Evolutionary conservation across 148 eudicot genomes (phyloP), one percentile per base, ranked within the genome.

Genomic region (Vaccinium macrocarpon): DNA sequence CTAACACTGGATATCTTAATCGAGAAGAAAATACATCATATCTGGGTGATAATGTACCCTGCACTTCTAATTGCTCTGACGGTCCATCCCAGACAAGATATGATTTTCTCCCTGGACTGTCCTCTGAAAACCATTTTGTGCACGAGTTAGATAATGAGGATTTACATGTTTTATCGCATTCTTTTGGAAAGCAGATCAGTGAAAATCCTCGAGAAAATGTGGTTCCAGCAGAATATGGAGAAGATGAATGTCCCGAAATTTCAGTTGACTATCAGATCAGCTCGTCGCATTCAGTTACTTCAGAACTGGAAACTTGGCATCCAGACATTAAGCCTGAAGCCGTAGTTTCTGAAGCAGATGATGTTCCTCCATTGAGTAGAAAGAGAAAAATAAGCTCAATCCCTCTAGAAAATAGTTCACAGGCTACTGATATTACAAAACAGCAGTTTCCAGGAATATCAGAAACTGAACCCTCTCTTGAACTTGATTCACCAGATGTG

Each of bases 81-180:
- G 66, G 73, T 59, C 74, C 77, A 55, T 64, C 82, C 71, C 68
- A 83, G 82, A 72, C 80, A 81, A 81, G 86, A 56, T 78, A 86
- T 83, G 84, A 79, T 84, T 83, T 32, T 46, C 70, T 62, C 66
- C 59, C 82, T 85, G 71, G 73, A 48, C 49, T 70, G 84, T 82
- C 88, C 35, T n/a, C 76, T 81, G 89, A 70, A 53, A 71, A 83
- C 56, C 78, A 79, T 72, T 84, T 85, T 32, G 70, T 82, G 74
- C 82, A 23, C 75, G 89, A 89, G 57, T 77, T 85, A 76, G 89
- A 82, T 72, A 55, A 86, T 79, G 85, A 77, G 57, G 79, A 84
- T 86, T 81, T 87, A 81, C 76, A 53, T 53, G 86, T 70, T 74
- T 61, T 61, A 78, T 86, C 80, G 52, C 89, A 86, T 62, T 79